Base-by-base conservation (phyloP, 208 protist genomes). In the Borovskyia barvae region DNA sequence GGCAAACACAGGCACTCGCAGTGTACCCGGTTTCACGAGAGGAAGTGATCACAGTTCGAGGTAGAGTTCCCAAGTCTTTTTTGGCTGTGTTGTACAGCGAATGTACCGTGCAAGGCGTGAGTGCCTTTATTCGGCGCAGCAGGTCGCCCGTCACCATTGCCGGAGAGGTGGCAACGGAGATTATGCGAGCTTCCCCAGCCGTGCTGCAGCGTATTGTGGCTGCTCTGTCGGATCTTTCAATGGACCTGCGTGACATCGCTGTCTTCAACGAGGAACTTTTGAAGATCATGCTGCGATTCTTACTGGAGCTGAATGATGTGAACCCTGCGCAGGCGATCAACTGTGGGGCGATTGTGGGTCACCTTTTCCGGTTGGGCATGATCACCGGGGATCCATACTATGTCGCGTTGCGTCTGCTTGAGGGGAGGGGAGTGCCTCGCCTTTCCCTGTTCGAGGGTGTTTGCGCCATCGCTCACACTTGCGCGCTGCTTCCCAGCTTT, bases 321-420 rank as follows among this genome's bases (percentile, higher is more conserved):
- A 67, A 55, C 63, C 22, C 29, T 6, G 70, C 67, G 12, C 65
- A 71, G 45, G 70, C 75, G 3, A 48, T 67, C 36, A 91, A 90
- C 65, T 87, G 81, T 66, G 87, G 84, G 28, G 50, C 67, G 5
- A 59, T 78, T 1, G 36, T 87, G n/a, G 87, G 81, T 20, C 63
- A 76, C 42, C 53, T 91, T 28, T 91, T 90, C 42, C 48, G 61
- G 12, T 51, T 72, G 19, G 37, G 58, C 35, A 71, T 91, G 41
- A 48, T 91, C 32, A 49, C 72, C 12, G 84, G 84, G 24, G 87
- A 94, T 51, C 87, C 87, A 19, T 94, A 91, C 59, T 70, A 75
- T 43, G 55, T 94, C 17, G 84, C 81, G 20, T 66, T 67, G 7
- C 60, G 77, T 9, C 61, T 94, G 60, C 60, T 94, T 35, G 68